Base-by-base conservation (phyloP, 108 stramenopile species). In the Skeletonema marinoi region DNA sequence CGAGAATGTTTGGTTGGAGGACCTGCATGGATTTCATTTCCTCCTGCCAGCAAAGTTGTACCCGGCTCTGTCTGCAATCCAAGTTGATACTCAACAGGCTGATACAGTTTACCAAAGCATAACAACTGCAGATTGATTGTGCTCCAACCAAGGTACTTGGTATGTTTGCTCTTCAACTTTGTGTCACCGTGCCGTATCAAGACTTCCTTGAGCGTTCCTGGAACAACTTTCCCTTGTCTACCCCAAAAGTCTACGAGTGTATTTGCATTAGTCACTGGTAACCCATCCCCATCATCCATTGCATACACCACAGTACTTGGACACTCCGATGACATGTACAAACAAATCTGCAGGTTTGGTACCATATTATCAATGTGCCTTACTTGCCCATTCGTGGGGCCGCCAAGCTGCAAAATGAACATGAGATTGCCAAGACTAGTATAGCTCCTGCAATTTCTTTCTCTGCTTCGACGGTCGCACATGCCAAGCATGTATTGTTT, bases 21-120 rank as follows among this genome's bases (percentile, higher is more conserved):
- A 35, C 90, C 90, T 3, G 88, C 90, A 77, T 91, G 90, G n/a
- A 91, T 78, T 66, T 91, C 87, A 77, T 91, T 91, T 1, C 88
- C 88, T 33, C 87, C 87, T 14, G 88, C 90, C n/a, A 88, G 25
- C 38, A 91, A 77, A 1, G 85, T 78, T 13, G 87, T 75, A 11
- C 90, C 90, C 14, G 90, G 87, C 35, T 78, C 81, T 9, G 65
- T 39, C 31, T 59, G 11, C 42, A 78, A 65, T n/a, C 74, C 64
- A 35, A 74, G 42, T 48, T 69, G 61, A 31, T 61, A 54, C 2
- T 59, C 21, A 2, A 91, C 87, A 3, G 78, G 83, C 62, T 85
- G 87, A 63, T 89, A 91, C 10, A 91, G 59, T 65, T 87, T 87
- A 32, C 90, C 90, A 76, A 91, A 91, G 32, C 86, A 78, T 30